Conservation (phyloP, 352 stramenopile species). For the Pythium sp. region DNA sequence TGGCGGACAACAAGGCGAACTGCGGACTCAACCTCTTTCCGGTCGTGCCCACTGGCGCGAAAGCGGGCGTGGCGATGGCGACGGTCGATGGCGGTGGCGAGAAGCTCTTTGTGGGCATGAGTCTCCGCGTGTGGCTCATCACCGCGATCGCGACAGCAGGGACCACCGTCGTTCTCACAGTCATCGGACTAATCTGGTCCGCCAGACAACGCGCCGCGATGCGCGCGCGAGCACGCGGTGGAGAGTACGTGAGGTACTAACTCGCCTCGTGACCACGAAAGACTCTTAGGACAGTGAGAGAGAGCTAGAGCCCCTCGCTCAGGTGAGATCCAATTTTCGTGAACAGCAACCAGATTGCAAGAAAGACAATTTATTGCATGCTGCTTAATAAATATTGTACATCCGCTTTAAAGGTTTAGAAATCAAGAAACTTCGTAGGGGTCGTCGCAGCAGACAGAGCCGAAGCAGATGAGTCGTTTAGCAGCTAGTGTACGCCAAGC, state of each 20-base stretch:
- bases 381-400: no score
- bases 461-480: no score
- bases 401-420: no score
- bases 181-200: conserved; percentile 29
- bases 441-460: no score
- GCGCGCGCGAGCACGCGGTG: conserved; percentile 10
- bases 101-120: conserved; percentile 35
- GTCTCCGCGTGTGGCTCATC: conserved; percentile 32
- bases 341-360: no score
- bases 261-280: no score
- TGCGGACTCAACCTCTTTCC: conserved; percentile 76
- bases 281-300: background rate
- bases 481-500: no score
- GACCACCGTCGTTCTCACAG: conserved; percentile 34
- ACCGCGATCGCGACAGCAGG: conserved; percentile 23
- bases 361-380: no score
- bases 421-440: no score
- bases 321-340: no score
- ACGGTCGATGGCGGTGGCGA: conserved; percentile 53
- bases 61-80: conserved; percentile 26
- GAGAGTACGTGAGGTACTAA: conserved; percentile 14
- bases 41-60: conserved; percentile 55
- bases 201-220: conserved; percentile 8
- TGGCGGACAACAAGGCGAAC: conserved; percentile 65
- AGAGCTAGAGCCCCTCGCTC: background rate